Conservation (phyloP, 306 rosid genomes). For the Chamaecrista fasciculata region DNA sequence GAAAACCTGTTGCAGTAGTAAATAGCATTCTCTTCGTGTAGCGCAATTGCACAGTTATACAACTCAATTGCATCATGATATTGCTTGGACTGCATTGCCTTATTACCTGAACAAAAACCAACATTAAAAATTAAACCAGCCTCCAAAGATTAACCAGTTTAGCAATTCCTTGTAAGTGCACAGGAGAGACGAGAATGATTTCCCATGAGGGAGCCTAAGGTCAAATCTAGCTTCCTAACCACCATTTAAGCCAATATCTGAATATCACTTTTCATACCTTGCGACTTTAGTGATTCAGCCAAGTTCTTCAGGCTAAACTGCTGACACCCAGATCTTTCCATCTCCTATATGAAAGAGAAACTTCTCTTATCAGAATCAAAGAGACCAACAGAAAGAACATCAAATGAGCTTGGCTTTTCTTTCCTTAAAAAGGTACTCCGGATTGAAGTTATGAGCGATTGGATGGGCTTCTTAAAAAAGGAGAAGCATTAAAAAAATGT, state of each 20-base stretch:
- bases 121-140: slow-evolving; percentile 26
- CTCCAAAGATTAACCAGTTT: slow-evolving; percentile 10
- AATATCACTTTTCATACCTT: slow-evolving; percentile 50
- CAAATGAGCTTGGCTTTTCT: neutral
- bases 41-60: slow-evolving; percentile 74
- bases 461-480: no score
- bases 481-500: no score
- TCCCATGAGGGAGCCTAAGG: neutral
- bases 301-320: slow-evolving; percentile 51
- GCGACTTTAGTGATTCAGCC: slow-evolving; percentile 79
- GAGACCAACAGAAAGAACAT: slow-evolving; percentile 21
- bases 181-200: neutral
- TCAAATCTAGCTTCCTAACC: slow-evolving; percentile 24
- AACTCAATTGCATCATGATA: slow-evolving; percentile 73
- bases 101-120: slow-evolving; percentile 63
- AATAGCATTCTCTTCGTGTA: slow-evolving; percentile 68
- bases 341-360: slow-evolving; percentile 59
- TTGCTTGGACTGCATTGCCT: slow-evolving; percentile 66
- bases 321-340: slow-evolving; percentile 69
- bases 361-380: slow-evolving; percentile 24
- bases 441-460: no score
- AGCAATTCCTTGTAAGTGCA: neutral
- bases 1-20: slow-evolving; percentile 91
- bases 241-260: slow-evolving; percentile 18
- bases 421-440: no score